Base-by-base conservation (phyloP, 768 basidiomycete genomes). In the Lactarius vividus region DNA sequence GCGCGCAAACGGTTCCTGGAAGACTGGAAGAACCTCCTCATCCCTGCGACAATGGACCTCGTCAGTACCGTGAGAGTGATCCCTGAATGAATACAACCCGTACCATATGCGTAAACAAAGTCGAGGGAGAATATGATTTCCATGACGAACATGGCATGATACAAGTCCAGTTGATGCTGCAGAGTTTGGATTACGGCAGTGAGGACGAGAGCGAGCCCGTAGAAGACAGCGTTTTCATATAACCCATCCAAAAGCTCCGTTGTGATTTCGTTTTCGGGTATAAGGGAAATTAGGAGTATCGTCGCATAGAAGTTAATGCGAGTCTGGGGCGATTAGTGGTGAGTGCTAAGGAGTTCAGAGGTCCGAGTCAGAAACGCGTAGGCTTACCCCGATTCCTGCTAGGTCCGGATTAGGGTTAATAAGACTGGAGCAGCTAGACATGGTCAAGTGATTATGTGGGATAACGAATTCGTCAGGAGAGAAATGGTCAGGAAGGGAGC, bases 101-200 rank as follows among this genome's bases (percentile, higher is more conserved):
- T 58, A 62, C 65, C 61, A 39, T 62, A 57, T 29, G 16, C 11
- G 33, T 44, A 66, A 18, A 66, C 56, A 5, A 58, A 40, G 31
- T 44, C 55, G 6, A 66, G 60, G 16, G 61, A 58, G 39, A 58
- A 52, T 9, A 62, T 42, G 2, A 54, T 57, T 18, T 66, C 61
- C 65, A 62, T 66, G 9, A 66, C 65, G 39, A 62, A 42, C 9
- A 66, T 53, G 0, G 65, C 65, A 54, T 66, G 65, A 58, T 66
- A 66, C 39, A 66, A 28, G 49, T 66, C 61, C 15, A 66, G 31
- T n/a, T 62, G 39, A 3, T 29, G 1, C 26, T 62, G 46, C 7
- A 35, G 3, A 33, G 61, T 62, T 57, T 66, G 65, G 15, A 66
- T 40, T 15, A 54, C 49, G 5, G 57, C 65, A 2, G 65, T 58